A percentile compares a stretch with the other conserved stretches of the same genome.
phyloP scores from a whole-genome alignment of 2,329 filamentous ascomycete genomes.

The Exophiala sideris region DNA sequence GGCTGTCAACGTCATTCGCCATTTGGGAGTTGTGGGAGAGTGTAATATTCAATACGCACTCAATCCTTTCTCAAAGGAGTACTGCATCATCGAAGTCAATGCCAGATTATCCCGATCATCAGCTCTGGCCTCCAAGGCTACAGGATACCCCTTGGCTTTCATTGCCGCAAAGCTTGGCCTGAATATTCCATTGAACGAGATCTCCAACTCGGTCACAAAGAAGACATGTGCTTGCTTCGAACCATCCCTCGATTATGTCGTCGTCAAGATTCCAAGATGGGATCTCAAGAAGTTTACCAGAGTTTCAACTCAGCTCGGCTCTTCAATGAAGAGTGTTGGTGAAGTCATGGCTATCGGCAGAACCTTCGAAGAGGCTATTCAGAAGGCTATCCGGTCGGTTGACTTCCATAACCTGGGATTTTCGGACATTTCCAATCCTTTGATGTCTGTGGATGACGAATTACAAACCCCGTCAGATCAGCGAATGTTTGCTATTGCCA shows the following conservation, averaged over 20 bases:
- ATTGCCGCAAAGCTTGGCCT: slow-evolving; percentile 96
- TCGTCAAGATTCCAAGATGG: slow-evolving; percentile 98
- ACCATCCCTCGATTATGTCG: slow-evolving; percentile 94
- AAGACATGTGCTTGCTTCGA: slow-evolving; percentile 97
- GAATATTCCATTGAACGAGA: slow-evolving; percentile 91
- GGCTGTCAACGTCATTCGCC: slow-evolving; percentile 93
- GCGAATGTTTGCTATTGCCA: slow-evolving; percentile 93
- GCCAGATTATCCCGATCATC: slow-evolving; percentile 93
- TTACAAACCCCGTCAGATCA: slow-evolving; percentile 97
- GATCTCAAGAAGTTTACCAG: slow-evolving; percentile 98
- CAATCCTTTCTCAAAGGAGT: slow-evolving; percentile 91
- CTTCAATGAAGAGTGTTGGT: slow-evolving; percentile 99
- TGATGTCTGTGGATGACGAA: slow-evolving; percentile 95
- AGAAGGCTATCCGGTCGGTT: slow-evolving; percentile 93
- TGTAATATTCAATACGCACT: slow-evolving; percentile 99
- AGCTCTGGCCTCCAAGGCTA: slow-evolving; percentile 92
- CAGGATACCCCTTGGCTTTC: slow-evolving; percentile 92
- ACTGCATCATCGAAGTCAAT: slow-evolving; percentile 99
- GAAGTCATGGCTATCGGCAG: slow-evolving; percentile 98
- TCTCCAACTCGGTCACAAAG: slow-evolving; percentile 93
- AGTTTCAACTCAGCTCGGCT: slow-evolving; percentile 91
- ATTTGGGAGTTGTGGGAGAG: slow-evolving; percentile 94
- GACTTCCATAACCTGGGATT: slow-evolving; percentile 96
- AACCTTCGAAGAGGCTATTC: slow-evolving; percentile 96
- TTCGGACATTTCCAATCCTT: slow-evolving; percentile 73